Conservation (phyloP, 2,329 filamentous ascomycete species). For the Xylaria sp. region DNA sequence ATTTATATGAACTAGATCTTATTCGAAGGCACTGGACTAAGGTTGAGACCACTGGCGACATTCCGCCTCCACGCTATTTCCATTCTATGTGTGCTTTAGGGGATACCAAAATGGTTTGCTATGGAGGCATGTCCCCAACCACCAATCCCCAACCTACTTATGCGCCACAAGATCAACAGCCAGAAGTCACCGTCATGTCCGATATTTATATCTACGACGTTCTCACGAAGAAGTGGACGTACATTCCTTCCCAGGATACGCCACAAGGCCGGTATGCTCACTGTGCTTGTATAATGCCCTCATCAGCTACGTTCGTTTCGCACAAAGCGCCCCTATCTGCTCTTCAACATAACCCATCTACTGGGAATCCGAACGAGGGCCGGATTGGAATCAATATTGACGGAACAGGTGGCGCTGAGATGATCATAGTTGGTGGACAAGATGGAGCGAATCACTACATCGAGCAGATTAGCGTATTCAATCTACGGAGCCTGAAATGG, state of each 20-base stretch:
- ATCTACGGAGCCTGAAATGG: conserved; percentile 94
- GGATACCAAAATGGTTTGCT: conserved; percentile 96
- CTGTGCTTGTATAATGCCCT: conserved; percentile 91
- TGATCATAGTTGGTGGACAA: conserved; percentile 96
- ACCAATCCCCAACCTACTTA: conserved; percentile 59
- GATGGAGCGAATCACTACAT: conserved; percentile 99
- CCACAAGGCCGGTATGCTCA: conserved; percentile 97
- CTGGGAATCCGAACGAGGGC: conserved; percentile 85
- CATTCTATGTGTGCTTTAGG: conserved; percentile 95
- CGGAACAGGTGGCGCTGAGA: conserved; percentile 91
- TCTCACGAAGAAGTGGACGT: conserved; percentile 83
- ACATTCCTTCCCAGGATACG: conserved; percentile 80
- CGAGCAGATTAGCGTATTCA: conserved; percentile 98
- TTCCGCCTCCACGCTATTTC: conserved; percentile 93
- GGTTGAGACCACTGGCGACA: conserved; percentile 82
- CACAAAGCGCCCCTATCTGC: conserved; percentile 85
- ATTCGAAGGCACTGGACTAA: conserved; percentile 94
- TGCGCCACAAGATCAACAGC: conserved; percentile 71
- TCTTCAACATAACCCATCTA: conserved; percentile 87
- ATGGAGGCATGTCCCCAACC: conserved; percentile 95
- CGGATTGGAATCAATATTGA: conserved; percentile 89
- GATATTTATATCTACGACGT: conserved; percentile 97
- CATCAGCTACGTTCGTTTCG: conserved; percentile 87
- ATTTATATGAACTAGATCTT: conserved; percentile 93
- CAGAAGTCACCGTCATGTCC: conserved; percentile 96